These are phyloP conservation scores for Neonectria hederae DNA, from an alignment of 2,329 filamentous ascomycete species.

Conservation along the genomic window DNA sequence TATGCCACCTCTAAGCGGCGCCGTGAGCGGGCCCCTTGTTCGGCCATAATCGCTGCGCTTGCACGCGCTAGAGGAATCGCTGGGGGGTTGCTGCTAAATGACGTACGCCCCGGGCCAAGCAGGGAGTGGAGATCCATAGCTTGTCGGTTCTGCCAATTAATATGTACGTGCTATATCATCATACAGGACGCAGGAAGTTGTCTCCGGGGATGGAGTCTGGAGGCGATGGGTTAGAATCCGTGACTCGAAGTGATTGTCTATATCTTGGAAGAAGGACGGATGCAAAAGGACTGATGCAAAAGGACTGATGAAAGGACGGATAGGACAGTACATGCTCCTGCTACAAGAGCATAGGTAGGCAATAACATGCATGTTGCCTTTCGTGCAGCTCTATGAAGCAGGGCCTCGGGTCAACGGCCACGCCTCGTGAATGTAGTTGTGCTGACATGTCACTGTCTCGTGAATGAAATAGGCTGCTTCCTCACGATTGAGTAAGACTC, in stretches of 20 bases:
- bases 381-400: background rate
- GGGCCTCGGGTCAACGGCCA: background rate
- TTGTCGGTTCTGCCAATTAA: background rate
- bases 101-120: slow-evolving; percentile 36
- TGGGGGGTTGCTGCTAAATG: slow-evolving; percentile 37
- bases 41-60: slow-evolving; percentile 7
- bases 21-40: slow-evolving; percentile 10
- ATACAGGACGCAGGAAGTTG: background rate
- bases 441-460: background rate
- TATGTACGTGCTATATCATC: slow-evolving; percentile 6
- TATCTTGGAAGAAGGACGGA: background rate
- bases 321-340: background rate
- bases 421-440: background rate
- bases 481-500: background rate
- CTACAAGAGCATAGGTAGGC: background rate
- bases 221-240: background rate
- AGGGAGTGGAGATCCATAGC: slow-evolving; percentile 15
- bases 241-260: background rate
- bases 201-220: background rate
- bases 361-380: background rate
- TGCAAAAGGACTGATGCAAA: background rate
- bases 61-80: slow-evolving; percentile 28
- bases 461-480: background rate
- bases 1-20: slow-evolving; percentile 11
- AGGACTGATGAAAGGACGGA: background rate